Evolutionary conservation across 1,284 basidiomycete species (phyloP).

Genomic region (Puccinia coronata): DNA sequence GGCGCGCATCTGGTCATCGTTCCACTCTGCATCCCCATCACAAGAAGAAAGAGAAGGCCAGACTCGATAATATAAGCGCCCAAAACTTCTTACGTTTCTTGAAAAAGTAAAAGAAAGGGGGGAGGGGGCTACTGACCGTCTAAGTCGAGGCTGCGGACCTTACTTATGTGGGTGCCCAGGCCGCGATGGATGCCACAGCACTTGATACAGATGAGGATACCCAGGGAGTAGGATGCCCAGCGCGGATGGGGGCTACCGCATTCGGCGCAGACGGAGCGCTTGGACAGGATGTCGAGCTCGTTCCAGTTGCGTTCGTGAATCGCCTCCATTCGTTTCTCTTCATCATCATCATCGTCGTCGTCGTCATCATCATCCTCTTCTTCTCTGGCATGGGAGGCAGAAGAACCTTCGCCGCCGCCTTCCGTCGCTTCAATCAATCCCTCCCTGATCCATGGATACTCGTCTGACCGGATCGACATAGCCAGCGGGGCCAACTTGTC

Average conservation of each 20-base stretch:
- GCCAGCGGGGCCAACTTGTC: too few species aligned
- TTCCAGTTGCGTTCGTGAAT: constrained; percentile 9
- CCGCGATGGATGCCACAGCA: constrained; percentile 63
- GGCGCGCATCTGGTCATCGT: constrained; percentile 58
- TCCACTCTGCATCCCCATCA: constrained; percentile 57
- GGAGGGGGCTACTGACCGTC: constrained; percentile 57
- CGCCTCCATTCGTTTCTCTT: neutral
- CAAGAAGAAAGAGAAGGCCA: neutral
- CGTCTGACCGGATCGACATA: neutral
- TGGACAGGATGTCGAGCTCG: neutral
- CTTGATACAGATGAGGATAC: constrained; percentile 63
- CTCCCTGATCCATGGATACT: neutral
- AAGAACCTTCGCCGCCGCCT: neutral
- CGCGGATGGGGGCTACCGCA: constrained; percentile 56
- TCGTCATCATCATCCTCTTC: constrained; percentile 11
- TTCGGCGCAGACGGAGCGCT: constrained; percentile 36
- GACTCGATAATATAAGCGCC: neutral
- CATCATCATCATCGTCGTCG: neutral
- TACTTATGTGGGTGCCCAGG: constrained; percentile 63
- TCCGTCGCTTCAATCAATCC: neutral
- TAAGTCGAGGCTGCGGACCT: constrained; percentile 62
- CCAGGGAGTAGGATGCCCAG: constrained; percentile 60
- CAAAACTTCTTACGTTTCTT: neutral
- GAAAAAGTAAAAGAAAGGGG: neutral
- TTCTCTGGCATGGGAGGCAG: neutral